A percentile compares a stretch with the other conserved stretches of the same genome.
These are phyloP conservation scores for Penicillium sp. DNA, from an alignment of 2,329 filamentous ascomycete species.

Conservation along the genomic window DNA sequence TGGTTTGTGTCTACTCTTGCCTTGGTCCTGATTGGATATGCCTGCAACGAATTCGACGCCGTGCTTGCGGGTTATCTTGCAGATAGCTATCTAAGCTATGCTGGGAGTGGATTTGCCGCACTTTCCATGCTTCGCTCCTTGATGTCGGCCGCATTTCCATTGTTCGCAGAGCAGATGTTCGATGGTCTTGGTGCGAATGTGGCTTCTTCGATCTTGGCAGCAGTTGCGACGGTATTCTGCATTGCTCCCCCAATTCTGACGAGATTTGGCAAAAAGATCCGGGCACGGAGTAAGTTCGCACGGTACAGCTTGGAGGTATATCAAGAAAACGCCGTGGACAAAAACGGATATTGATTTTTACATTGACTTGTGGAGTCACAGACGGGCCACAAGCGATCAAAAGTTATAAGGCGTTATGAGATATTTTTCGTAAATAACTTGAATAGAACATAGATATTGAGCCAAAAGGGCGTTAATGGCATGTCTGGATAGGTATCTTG, in stretches of 20 bases:
- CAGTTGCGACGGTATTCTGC: slow-evolving; percentile 40
- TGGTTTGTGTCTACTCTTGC: slow-evolving; percentile 41
- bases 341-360: slow-evolving; percentile 10
- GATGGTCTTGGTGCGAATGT: slow-evolving; percentile 34
- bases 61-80: slow-evolving; percentile 42
- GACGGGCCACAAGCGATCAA: not conserved
- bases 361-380: no score
- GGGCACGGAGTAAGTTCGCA: slow-evolving; percentile 35
- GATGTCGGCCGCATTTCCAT: slow-evolving; percentile 37
- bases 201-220: slow-evolving; percentile 37
- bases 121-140: slow-evolving; percentile 38
- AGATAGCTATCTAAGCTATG: slow-evolving; percentile 44
- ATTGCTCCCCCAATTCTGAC: slow-evolving; percentile 32
- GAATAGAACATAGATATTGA: not conserved
- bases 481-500: not conserved
- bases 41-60: slow-evolving; percentile 44
- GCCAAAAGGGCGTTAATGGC: not conserved
- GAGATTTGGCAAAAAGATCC: slow-evolving; percentile 31
- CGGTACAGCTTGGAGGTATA: slow-evolving; percentile 29
- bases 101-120: slow-evolving; percentile 42
- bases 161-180: slow-evolving; percentile 42
- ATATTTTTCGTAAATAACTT: not conserved
- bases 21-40: slow-evolving; percentile 44
- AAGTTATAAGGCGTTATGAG: not conserved
- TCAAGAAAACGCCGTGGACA: slow-evolving; percentile 25